These are phyloP conservation scores for Bipolaris sorokiniana DNA, from an alignment of 2,329 filamentous ascomycete genomes.

Conservation along the genomic window DNA sequence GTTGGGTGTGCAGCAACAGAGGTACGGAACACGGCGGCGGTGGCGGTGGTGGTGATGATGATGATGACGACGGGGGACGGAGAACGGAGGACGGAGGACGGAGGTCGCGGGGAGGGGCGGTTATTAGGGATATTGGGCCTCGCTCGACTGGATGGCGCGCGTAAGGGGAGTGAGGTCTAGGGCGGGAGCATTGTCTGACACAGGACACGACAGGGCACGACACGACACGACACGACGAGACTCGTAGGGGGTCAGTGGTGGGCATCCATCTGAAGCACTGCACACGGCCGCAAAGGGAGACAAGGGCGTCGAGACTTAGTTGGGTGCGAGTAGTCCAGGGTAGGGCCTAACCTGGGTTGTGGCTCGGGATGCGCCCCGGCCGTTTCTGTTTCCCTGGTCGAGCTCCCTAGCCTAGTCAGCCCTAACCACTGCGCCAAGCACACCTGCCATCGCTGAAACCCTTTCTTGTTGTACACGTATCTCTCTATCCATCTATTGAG, in stretches of 20 bases:
- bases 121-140: not conserved
- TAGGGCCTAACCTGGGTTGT: conserved; percentile 7
- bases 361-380: conserved; percentile 16
- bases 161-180: conserved; percentile 1
- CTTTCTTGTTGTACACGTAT: not conserved
- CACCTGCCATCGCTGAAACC: not conserved
- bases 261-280: conserved; percentile 1
- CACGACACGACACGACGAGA: not conserved
- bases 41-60: not conserved
- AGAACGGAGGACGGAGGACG: not conserved
- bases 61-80: too few species aligned
- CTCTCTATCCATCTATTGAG: not conserved
- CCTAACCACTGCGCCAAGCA: conserved; percentile 1
- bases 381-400: conserved; percentile 18
- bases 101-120: conserved; percentile 3
- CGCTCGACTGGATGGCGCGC: not conserved
- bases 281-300: conserved; percentile 7
- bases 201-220: too few species aligned
- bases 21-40: conserved; percentile 1
- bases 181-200: conserved; percentile 8
- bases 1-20: conserved; percentile 8
- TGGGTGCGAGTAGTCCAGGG: not conserved
- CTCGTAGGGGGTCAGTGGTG: not conserved
- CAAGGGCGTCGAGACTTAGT: not conserved
- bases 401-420: conserved; percentile 4